Base-by-base conservation (phyloP, 2,329 filamentous ascomycete genomes). In the Ophiostoma australiae region DNA sequence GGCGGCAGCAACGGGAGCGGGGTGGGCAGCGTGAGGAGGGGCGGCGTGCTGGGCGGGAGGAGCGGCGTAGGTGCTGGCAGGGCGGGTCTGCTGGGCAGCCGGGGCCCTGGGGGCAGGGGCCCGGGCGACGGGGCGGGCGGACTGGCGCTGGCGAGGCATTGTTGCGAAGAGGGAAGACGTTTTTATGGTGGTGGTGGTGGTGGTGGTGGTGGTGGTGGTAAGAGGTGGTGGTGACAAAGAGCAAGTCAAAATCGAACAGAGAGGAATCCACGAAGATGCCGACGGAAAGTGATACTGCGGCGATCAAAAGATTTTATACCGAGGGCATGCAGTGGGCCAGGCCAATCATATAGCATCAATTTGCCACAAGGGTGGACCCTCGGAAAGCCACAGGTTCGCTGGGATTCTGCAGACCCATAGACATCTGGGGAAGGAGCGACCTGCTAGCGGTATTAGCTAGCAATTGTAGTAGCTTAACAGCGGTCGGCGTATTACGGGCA, bases 131-230 rank as follows among this genome's bases (percentile, higher is more conserved):
- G 72, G 73, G n/a, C 87, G 84, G 78, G 81, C 87, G 81, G 86
- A 84, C 81, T 90, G 88, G 80, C 89, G 87, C 85, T 91, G 89
- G 82, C 91, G 91, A 90, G 91, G 82, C 91, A 94, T 94, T 70
- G 68, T 41, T 35, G 70, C 10, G 23, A 27, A 13, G 23, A 11
- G 4, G 48, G 20, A 55, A 48, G 44, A 48, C 44, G 44, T 17
- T 66, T 33, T 35, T 44, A 35, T 31, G 44, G 48, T 61, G 55
- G 61, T 20, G 58, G 13, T 35, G 27, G 63, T 37, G 61, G 52
- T 23, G 23, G 61, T 52, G 37, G 17, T 13, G 58, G n/a, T n/a
- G 23, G 27, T 17, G 23, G 31, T n/a, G 17, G 44, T n/a, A 61
- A 31, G 27, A 27, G 69, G n/a, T 44, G 52, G 39, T 17, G 33